Base-by-base conservation (phyloP, 2,329 filamentous ascomycete species). In the Cladosporium cucumerinum region DNA sequence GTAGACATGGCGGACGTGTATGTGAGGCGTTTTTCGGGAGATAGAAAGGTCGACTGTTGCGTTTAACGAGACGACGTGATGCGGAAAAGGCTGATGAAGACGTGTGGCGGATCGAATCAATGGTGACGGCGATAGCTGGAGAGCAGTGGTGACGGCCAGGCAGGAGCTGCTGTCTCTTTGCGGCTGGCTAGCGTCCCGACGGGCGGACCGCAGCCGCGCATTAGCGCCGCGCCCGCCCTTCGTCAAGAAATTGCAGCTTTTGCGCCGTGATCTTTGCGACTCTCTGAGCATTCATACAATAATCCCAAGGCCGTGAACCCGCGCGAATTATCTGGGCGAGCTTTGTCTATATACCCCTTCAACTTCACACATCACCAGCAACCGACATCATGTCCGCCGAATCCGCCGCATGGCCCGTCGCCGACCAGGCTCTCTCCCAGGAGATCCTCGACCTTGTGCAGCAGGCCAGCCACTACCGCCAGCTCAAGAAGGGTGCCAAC, bases 401-500 rank as follows among this genome's bases (percentile, higher is more conserved):
- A 66, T 71, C 69, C 67, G 73, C 73, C 61, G 74, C 75, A 36
- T 75, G 73, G 74, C 77, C 75, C 23, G 70, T 78, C 63, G 79
- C 79, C 69, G 80, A 82, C 70, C 72, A 76, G 75, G 85, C 87
- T 63, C 75, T 82, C 39, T 71, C 74, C 11, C 80, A 82, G 67
- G 79, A 82, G 70, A 78, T 81, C 63, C 77, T 82, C 34, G 80
- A 82, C 65, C 72, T 77, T 64, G 84, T 93, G 68, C 91, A 94
- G 82, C 88, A 90, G 74, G 87, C 75, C 64, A 75, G 72, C 49
- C 77, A 90, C 81, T 73, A 71, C 69, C 69, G 74, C 58, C 91
- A 95, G 84, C 81, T 93, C 70, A 95, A 95, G 85, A 96, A 95
- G 84, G 91, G 92, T 68, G 91, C 91, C 77, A 67, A 66, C 51